A percentile compares a stretch with the other conserved stretches of the same genome.
phyloP scores from a whole-genome alignment of 176 grass and related monocot genomes.

The Triticum turgidum region DNA sequence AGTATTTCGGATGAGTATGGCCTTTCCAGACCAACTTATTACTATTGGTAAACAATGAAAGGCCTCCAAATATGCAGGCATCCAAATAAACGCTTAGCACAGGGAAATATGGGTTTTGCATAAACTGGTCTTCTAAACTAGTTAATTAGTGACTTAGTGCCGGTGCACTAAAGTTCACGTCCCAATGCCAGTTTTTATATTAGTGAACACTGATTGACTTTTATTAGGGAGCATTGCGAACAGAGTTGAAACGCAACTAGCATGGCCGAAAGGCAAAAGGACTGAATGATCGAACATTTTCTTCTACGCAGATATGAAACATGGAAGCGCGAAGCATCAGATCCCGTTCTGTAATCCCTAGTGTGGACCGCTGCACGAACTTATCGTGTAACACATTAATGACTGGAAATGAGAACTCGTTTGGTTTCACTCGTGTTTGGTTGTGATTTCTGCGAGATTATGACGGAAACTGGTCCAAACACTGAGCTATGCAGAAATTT shows the following conservation, averaged over 20 bases:
- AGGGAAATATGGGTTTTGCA: not conserved
- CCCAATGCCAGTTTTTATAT: constrained; percentile 4
- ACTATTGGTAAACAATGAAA: not conserved
- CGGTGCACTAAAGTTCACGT: not conserved
- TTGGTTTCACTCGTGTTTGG: not conserved
- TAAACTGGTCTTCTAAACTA: not conserved
- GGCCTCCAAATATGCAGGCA: not conserved
- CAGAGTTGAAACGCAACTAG: not conserved
- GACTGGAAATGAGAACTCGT: not conserved
- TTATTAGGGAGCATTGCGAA: not conserved
- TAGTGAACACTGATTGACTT: constrained; percentile 20
- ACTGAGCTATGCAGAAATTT: not conserved
- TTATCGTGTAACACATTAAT: not conserved
- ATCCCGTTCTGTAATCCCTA: not conserved
- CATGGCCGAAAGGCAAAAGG: not conserved
- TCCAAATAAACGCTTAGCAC: constrained; percentile 1
- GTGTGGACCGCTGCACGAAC: not conserved
- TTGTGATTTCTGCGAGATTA: not conserved
- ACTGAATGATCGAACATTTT: not conserved
- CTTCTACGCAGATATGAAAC: not conserved
- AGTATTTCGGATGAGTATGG: not conserved
- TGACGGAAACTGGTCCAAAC: not conserved
- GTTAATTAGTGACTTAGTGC: not conserved
- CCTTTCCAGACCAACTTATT: not conserved
- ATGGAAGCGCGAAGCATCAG: not conserved